Conservation (phyloP, 768 basidiomycete genomes). For the Boletus reticuloceps region DNA sequence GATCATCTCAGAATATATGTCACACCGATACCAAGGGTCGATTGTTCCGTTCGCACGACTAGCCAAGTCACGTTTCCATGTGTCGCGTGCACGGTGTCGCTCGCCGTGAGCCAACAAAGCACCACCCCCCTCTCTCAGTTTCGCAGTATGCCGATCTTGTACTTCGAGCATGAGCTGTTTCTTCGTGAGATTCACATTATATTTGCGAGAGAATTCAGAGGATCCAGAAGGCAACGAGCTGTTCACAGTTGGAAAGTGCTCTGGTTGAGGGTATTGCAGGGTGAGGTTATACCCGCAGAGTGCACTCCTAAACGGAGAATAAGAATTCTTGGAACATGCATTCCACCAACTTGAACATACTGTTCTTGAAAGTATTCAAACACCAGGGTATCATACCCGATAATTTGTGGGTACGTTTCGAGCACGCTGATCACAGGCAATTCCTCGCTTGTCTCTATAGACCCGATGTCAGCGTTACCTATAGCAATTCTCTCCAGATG, state of each 20-base stretch:
- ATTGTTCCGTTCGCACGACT: slow-evolving; percentile 52
- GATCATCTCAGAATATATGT: slow-evolving; percentile 55
- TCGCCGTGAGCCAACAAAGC: slow-evolving; percentile 14
- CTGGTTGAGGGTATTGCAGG: background rate
- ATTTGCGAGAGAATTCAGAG: background rate
- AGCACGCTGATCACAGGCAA: slow-evolving; percentile 57
- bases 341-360: slow-evolving; percentile 35
- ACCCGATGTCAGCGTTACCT: slow-evolving; percentile 61
- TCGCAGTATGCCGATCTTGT: background rate
- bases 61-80: slow-evolving; percentile 45
- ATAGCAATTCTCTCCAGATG: slow-evolving; percentile 63
- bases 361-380: slow-evolving; percentile 66
- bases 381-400: slow-evolving; percentile 66
- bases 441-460: slow-evolving; percentile 46
- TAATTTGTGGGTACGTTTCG: slow-evolving; percentile 72
- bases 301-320: background rate
- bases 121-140: background rate
- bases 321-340: too few relatives aligned
- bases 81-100: slow-evolving; percentile 18
- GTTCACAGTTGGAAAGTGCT: background rate
- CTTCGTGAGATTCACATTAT: background rate
- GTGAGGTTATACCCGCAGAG: background rate
- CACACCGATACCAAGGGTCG: slow-evolving; percentile 59
- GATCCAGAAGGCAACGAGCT: background rate
- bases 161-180: background rate